Base-by-base conservation (phyloP, 805 yeast species). In the Lipomyces spencermartinsiae region DNA sequence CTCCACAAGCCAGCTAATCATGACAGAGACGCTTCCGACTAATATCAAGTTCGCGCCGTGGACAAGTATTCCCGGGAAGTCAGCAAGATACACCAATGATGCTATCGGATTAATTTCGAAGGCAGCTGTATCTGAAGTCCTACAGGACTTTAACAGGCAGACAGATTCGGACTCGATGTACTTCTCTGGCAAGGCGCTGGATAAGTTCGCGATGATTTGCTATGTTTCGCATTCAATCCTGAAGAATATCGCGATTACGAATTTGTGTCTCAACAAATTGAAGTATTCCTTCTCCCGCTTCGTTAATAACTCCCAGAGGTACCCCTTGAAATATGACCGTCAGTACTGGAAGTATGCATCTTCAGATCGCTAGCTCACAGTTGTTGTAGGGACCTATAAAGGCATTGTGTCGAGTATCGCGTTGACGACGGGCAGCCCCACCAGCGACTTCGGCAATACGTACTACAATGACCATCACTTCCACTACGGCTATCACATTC, bases 401-500 rank as follows among this genome's bases (percentile, higher is more conserved):
- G 97, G 97, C 1, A 73, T 92, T 7, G 84, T 91, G 9, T 90
- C 97, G 0, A 66, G 70, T 22, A 65, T 65, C 5, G 62, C 68
- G 6, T 12, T 64, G n/a, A 5, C 10, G 5, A 62, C 70, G 39
- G 82, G 79, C 55, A 82, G 78, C 3, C 74, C 83, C 35, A 76
- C 81, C 49, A 86, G 86, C 34, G 97, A 93, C 79, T 92, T 83
- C 76, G 97, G 96, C 59, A 85, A 89, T 76, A 85, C 90, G 31
- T 89, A 85, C 76, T 91, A 91, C 79, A 91, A 91, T 73, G 97
- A 92, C 75, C 97, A 92, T 74, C 95, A 91, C 76, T 92, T 91
- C 84, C 96, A 92, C 77, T 92, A 89, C 74, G 95, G 95, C 12
- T 92, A 91, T 78, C 89, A 87, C 73, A 83, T 91, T 59, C 93